Evolutionary conservation across 2,329 filamentous ascomycete species (phyloP).

Genomic region (Aureobasidium zeae): DNA sequence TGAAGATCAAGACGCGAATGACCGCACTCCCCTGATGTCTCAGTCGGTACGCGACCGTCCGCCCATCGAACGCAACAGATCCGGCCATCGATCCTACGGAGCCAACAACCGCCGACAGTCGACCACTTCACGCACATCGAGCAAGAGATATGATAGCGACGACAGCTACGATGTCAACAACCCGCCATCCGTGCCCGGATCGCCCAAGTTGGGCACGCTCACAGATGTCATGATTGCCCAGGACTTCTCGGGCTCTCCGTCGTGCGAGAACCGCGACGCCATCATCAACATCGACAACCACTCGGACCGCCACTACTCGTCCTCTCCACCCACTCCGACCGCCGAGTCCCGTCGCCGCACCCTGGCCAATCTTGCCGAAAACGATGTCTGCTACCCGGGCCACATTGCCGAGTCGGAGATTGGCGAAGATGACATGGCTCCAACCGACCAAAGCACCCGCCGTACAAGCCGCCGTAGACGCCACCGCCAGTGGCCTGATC

Average conservation of each 20-base stretch:
- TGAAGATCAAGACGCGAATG: slow-evolving; percentile 35
- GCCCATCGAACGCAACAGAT: slow-evolving; percentile 21
- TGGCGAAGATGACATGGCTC: slow-evolving; percentile 59
- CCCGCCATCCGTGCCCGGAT: slow-evolving; percentile 52
- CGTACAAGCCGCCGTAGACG: slow-evolving; percentile 47
- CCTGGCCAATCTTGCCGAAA: slow-evolving; percentile 57
- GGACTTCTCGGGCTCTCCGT: slow-evolving; percentile 40
- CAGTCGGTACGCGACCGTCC: slow-evolving; percentile 26
- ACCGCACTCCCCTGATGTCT: slow-evolving; percentile 48
- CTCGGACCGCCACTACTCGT: slow-evolving; percentile 25
- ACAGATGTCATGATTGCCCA: slow-evolving; percentile 62
- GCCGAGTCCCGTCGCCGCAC: slow-evolving; percentile 45
- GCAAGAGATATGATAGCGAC: slow-evolving; percentile 21
- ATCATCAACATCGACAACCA: slow-evolving; percentile 41
- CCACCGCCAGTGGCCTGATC: slow-evolving; percentile 70
- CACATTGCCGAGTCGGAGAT: slow-evolving; percentile 65
- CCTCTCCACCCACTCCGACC: slow-evolving; percentile 33
- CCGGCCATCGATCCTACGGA: slow-evolving; percentile 16
- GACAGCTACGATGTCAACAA: slow-evolving; percentile 55
- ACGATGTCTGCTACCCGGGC: slow-evolving; percentile 87
- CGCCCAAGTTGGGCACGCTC: slow-evolving; percentile 46
- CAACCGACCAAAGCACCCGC: slow-evolving; percentile 27
- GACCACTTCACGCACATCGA: slow-evolving; percentile 20
- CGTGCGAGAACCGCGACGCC: slow-evolving; percentile 35
- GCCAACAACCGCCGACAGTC: slow-evolving; percentile 18